Evolutionary conservation across 23 red algal genomes (phyloP), one percentile per base, ranked within the genome.

Genomic region (Cyanidioschyzon merolae): DNA sequence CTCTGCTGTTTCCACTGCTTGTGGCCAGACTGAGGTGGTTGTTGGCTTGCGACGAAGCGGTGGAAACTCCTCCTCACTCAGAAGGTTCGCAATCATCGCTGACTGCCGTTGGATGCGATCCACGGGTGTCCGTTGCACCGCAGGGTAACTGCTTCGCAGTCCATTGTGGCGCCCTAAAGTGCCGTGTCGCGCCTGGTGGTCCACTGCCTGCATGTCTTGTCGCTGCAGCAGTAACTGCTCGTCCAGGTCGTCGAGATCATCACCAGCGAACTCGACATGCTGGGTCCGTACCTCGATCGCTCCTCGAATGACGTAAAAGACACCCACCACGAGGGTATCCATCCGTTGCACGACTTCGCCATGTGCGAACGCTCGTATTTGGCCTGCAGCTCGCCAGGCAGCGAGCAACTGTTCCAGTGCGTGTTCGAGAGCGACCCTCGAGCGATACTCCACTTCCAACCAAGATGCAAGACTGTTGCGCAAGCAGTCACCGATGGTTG

Each of bases 221-320:
- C n/a, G n/a, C n/a, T n/a, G n/a, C n/a, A n/a, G n/a, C n/a, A n/a
- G n/a, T n/a, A n/a, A n/a, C n/a, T n/a, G n/a, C n/a, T n/a, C n/a
- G n/a, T n/a, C n/a, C n/a, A n/a, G n/a, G n/a, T n/a, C n/a, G n/a
- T n/a, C n/a, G n/a, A n/a, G n/a, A 54, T 54, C 45, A 21, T 54
- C 45, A 7, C 7, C 45, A 54, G 21, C 45, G 21, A 71, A 35
- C 3, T 71, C 63, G 7, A 71, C 63, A 27, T 35, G 63, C 63
- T 25, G 63, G n/a, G 32, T 35, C 3, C 63, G 63, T 7, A 35
- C 63, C 63, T 71, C 63, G 63, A 71, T 71, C 16, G 32, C 63
- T 7, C 63, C 63, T 25, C 63, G 63, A 7, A 71, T 27, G 12
- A 71, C 63, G 63, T 32, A 71, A 71, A 71, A 71, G n/a, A 71